Base-by-base conservation (phyloP, 306 rosid genomes). In the Medicago lupulina region DNA sequence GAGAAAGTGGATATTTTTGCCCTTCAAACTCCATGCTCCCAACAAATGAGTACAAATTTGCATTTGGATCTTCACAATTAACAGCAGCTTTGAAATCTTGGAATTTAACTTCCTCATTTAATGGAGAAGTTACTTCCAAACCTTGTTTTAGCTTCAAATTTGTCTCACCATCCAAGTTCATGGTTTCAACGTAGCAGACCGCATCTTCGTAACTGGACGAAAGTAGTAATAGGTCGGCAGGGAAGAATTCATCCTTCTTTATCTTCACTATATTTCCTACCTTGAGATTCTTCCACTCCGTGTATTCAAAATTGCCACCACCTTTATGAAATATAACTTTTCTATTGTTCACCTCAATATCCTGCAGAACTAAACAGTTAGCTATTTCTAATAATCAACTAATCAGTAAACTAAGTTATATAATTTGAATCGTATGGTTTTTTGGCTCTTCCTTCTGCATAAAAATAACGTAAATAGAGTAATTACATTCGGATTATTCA, bases 91-190 rank as follows among this genome's bases (percentile, higher is more conserved):
- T 84, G 57, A 88, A 93, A 76, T 80, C 68, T 0, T 6, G 25
- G 79, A 93, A 83, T 36, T 79, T 36, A 21, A 75, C 66, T 62
- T 90, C 93, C 71, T 87, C 90, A 2, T 70, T 70, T 65, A 90
- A 73, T 68, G 71, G 75, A 17, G 88, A 90, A 75, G 95, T 90
- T 43, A 83, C 90, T 70, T 85, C 98, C 85, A 93, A 85, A 13
- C 86, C 91, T 82, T 90, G 96, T 75, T 93, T 93, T 53, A 89
- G 63, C 82, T 93, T 93, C 74, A 93, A 83, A 84, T 93, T 93
- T 61, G 98, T 93, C 87, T 93, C 98, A 34, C 98, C 98, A 71
- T 93, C 98, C 71, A 93, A 92, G 82, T 89, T 93, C 96, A 87
- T 93, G 61, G 98, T 93, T 84, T 93, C 96, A 28, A 93, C 98